These are phyloP conservation scores for Russula olivacea DNA, from an alignment of 768 basidiomycete genomes.

Conservation along the genomic window DNA sequence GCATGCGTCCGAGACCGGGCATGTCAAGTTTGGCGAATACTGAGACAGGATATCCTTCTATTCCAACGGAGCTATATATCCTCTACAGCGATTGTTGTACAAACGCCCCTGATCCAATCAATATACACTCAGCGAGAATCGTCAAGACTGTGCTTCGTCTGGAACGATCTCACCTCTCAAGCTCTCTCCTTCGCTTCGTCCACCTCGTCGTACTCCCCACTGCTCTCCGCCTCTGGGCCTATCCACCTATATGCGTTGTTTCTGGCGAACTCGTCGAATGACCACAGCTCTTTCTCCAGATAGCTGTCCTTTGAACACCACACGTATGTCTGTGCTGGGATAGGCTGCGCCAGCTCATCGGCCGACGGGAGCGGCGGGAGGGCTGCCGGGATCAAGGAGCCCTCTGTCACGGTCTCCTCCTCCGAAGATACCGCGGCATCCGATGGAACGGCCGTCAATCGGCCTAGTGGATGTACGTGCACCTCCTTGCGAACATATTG, in stretches of 20 bases:
- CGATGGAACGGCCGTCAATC: conserved; percentile 32
- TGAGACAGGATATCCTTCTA: conserved; percentile 28
- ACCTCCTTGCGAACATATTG: conserved; percentile 63
- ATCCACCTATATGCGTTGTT: conserved; percentile 80
- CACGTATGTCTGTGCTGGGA: conserved; percentile 68
- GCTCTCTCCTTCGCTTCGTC: conserved; percentile 40
- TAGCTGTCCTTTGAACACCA: conserved; percentile 42
- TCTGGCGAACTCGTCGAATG: conserved; percentile 71
- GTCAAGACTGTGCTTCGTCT: neutral
- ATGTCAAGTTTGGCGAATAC: conserved; percentile 79
- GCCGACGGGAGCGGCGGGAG: conserved; percentile 39
- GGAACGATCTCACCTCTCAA: neutral
- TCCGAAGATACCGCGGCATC: neutral
- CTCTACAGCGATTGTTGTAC: conserved; percentile 1
- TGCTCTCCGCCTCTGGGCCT: conserved; percentile 35
- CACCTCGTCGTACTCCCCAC: conserved; percentile 45
- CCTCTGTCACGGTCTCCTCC: conserved; percentile 25
- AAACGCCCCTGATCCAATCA: neutral
- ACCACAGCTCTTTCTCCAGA: conserved; percentile 65
- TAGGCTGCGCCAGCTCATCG: conserved; percentile 32
- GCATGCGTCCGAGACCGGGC: conserved; percentile 85
- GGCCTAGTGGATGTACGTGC: conserved; percentile 49
- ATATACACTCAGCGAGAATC: neutral
- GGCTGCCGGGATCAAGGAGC: conserved; percentile 35
- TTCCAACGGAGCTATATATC: neutral